These are phyloP conservation scores for Populus hybrid DNA, from an alignment of 441 rosid genomes.

Conservation along the genomic window DNA sequence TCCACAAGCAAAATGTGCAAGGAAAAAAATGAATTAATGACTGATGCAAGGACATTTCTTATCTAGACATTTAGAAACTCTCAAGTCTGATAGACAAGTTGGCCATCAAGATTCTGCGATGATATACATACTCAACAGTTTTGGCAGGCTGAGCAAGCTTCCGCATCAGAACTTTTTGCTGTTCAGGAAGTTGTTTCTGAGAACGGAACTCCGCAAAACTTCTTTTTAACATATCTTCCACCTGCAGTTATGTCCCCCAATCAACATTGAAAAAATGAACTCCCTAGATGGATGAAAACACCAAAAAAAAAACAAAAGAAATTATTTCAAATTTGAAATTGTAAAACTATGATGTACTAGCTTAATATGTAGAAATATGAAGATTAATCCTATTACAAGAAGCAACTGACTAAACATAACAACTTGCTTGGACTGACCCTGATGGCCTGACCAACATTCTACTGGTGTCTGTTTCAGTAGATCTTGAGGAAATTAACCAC, in stretches of 20 bases:
- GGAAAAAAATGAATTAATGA: conserved; percentile 8
- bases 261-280: conserved; percentile 14
- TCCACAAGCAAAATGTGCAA: not conserved
- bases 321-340: not conserved
- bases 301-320: not conserved
- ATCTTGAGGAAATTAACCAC: not conserved
- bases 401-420: not conserved
- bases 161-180: conserved; percentile 67
- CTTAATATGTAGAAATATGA: not conserved
- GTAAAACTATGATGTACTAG: not conserved
- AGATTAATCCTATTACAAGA: not conserved
- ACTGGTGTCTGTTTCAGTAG: not conserved
- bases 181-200: conserved; percentile 92
- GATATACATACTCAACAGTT: conserved; percentile 68
- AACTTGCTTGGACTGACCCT: not conserved
- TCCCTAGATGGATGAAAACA: not conserved
- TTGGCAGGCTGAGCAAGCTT: conserved; percentile 76
- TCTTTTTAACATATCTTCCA: conserved; percentile 98
- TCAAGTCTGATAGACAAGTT: not conserved
- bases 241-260: conserved; percentile 43
- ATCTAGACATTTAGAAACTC: not conserved
- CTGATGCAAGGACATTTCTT: not conserved
- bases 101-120: conserved; percentile 5
- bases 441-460: not conserved
- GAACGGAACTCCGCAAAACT: conserved; percentile 98